Evolutionary conservation across 2,329 filamentous ascomycete species (phyloP).

Genomic region (Cladosporium sp.): DNA sequence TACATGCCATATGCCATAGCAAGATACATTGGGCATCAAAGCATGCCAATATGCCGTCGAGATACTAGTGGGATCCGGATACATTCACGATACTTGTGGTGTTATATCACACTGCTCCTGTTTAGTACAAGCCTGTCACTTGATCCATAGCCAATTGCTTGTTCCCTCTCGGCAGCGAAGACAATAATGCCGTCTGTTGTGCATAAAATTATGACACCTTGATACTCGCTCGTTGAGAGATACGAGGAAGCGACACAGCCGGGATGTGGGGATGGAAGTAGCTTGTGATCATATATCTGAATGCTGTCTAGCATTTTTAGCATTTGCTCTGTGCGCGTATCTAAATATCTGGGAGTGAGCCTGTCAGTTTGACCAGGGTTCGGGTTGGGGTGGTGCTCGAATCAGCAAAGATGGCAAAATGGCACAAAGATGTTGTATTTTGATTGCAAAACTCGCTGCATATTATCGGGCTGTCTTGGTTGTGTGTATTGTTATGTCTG

Average conservation of each 20-base stretch:
- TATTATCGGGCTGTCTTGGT: not conserved
- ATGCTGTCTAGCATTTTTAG: not conserved
- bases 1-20: not conserved
- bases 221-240: not conserved
- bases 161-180: not conserved
- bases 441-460: not conserved
- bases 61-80: not conserved
- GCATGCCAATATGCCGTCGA: not conserved
- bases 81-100: not conserved
- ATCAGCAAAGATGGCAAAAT: not conserved
- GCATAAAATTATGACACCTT: not conserved
- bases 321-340: too few species aligned
- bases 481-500: not conserved
- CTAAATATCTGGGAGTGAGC: not conserved
- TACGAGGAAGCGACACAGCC: not conserved
- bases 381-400: not conserved
- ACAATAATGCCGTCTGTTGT: not conserved
- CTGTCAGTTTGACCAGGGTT: not conserved
- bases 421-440: not conserved
- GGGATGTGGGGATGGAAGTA: not conserved
- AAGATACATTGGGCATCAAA: not conserved
- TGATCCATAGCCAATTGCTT: not conserved
- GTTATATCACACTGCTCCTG: not conserved
- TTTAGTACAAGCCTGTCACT: too few species aligned
- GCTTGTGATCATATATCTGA: not conserved